Conservation (phyloP, 2,329 filamentous ascomycete genomes). For the Penicillium corylophilum region DNA sequence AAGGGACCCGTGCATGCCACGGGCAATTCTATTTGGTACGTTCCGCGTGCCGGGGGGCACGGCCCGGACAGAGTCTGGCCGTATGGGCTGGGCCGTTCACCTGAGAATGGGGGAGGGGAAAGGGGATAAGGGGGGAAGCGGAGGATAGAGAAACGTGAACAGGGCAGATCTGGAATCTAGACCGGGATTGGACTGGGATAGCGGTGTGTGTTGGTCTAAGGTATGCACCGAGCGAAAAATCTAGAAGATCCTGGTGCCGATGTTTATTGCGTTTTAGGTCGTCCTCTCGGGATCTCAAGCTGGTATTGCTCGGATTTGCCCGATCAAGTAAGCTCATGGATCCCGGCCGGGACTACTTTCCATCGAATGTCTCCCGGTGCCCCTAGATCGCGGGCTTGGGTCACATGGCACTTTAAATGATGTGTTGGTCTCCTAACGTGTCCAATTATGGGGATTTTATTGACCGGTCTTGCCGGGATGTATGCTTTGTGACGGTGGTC, state of each 20-base stretch:
- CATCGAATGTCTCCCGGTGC: neutral
- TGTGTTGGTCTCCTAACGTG: neutral
- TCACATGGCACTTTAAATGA: neutral
- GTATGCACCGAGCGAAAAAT: neutral
- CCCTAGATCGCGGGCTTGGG: neutral
- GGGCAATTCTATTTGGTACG: neutral
- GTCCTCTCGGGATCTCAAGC: neutral
- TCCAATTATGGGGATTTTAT: neutral
- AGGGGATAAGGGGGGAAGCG: neutral
- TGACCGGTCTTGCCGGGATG: neutral
- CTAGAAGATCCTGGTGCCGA: slow-evolving; percentile 3
- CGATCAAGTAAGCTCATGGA: slow-evolving; percentile 1
- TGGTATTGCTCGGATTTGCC: slow-evolving; percentile 5
- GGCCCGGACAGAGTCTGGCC: neutral
- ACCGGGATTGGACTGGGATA: neutral
- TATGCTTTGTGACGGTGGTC: neutral
- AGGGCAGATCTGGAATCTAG: neutral
- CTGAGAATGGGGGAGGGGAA: neutral
- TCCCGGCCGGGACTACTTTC: neutral
- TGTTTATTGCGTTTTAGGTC: slow-evolving; percentile 7
- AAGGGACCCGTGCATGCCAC: neutral
- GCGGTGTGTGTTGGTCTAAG: neutral
- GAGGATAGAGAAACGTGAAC: neutral
- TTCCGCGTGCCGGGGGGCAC: neutral
- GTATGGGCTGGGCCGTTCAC: neutral